These are phyloP conservation scores for Phylloporus sp. DNA, from an alignment of 768 basidiomycete species.

Conservation along the genomic window DNA sequence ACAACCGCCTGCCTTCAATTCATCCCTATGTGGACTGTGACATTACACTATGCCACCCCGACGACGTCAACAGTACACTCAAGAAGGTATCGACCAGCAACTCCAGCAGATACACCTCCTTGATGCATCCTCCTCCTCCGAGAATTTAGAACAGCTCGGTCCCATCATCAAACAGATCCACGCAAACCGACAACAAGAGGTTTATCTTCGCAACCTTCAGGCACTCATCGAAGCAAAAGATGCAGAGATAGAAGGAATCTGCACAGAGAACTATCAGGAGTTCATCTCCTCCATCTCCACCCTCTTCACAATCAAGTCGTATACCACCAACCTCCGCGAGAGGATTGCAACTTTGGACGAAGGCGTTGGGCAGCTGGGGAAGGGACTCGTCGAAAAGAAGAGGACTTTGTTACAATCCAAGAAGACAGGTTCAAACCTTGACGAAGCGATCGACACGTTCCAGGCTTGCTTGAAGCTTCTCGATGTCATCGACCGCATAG, in stretches of 20 bases:
- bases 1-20: constrained; percentile 30
- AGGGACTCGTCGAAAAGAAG: constrained; percentile 91
- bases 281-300: constrained; percentile 98
- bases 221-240: constrained; percentile 93
- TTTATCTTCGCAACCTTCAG: constrained; percentile 81
- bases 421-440: constrained; percentile 90
- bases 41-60: constrained; percentile 63
- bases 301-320: constrained; percentile 91
- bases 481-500: constrained; percentile 89
- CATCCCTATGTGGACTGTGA: constrained; percentile 11
- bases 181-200: constrained; percentile 81
- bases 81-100: constrained; percentile 84
- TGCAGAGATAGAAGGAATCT: constrained; percentile 92
- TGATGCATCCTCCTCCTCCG: constrained; percentile 82
- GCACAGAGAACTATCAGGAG: constrained; percentile 95
- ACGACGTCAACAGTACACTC: constrained; percentile 67
- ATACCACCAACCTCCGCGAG: constrained; percentile 90
- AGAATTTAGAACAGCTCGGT: constrained; percentile 93
- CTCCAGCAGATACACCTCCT: constrained; percentile 88
- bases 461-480: constrained; percentile 90
- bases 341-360: constrained; percentile 86
- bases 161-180: constrained; percentile 95
- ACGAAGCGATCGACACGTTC: constrained; percentile 93
- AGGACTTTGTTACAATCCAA: constrained; percentile 82
- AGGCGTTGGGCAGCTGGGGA: constrained; percentile 85